These are phyloP conservation scores for Cyanidioschyzon merolae DNA, from an alignment of 23 red algal genomes.

Conservation along the genomic window DNA sequence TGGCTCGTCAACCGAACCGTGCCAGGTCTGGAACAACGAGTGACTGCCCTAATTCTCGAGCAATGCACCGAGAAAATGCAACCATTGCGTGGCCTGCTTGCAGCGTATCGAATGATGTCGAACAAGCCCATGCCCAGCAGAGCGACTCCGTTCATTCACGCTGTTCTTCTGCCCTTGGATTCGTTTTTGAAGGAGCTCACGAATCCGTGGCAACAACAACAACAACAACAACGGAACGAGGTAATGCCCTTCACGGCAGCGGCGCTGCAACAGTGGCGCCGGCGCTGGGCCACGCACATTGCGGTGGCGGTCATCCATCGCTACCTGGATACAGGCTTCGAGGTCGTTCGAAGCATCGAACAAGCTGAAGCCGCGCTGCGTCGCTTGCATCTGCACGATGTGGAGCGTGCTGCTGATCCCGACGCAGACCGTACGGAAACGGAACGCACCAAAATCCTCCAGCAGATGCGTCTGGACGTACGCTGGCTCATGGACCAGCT, in stretches of 20 bases:
- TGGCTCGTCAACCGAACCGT: not conserved
- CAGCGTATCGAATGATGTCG: slow-evolving; percentile 75
- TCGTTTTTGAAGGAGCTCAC: not conserved
- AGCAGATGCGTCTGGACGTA: not conserved
- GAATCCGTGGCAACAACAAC: not conserved
- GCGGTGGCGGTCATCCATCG: not conserved
- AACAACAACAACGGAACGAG: too few species aligned
- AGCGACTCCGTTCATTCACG: slow-evolving; percentile 61
- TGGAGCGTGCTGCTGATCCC: not conserved
- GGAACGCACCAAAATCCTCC: not conserved
- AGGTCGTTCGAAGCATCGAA: not conserved
- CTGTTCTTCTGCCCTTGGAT: slow-evolving; percentile 54
- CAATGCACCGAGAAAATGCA: slow-evolving; percentile 64
- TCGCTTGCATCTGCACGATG: not conserved
- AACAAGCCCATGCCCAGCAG: slow-evolving; percentile 64
- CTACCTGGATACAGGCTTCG: not conserved
- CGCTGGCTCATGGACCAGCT: not conserved
- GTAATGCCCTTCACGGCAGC: not conserved
- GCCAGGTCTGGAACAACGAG: not conserved
- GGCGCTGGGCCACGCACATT: not conserved
- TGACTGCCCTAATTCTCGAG: not conserved
- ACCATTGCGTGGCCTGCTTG: slow-evolving; percentile 80
- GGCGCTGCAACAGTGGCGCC: not conserved
- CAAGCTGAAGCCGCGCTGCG: not conserved
- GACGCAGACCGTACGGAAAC: not conserved